Conservation (phyloP, 495 filamentous ascomycete genomes). For the Penicillium diatomitis region DNA sequence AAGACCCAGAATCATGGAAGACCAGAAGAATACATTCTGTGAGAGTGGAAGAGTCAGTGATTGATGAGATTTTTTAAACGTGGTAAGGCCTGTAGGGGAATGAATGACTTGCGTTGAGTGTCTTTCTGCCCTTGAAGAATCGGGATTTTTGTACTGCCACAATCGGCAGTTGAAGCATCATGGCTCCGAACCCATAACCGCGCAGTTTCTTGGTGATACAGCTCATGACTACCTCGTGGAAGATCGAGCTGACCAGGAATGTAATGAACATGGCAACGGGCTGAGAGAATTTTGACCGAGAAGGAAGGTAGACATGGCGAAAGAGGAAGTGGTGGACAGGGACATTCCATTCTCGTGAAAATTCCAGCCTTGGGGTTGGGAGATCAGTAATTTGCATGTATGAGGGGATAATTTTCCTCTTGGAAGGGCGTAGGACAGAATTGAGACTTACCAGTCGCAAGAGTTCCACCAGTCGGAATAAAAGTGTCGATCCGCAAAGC, state of each 20-base stretch:
- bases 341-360: constrained; percentile 95
- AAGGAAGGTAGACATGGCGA: constrained; percentile 84
- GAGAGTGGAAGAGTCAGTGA: no score
- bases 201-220: constrained; percentile 96
- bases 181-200: constrained; percentile 85
- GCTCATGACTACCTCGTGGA: constrained; percentile 93
- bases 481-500: constrained; percentile 91
- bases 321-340: constrained; percentile 97
- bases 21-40: constrained; percentile 86
- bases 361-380: constrained; percentile 62
- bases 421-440: no score
- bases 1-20: constrained; percentile 85
- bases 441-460: constrained; percentile 39
- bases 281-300: constrained; percentile 62
- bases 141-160: constrained; percentile 78
- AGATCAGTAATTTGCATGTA: no score
- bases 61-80: no score
- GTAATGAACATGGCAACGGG: constrained; percentile 81
- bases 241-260: constrained; percentile 79
- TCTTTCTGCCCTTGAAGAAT: constrained; percentile 61
- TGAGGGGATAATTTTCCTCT: no score
- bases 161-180: constrained; percentile 95
- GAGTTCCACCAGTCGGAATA: constrained; percentile 94
- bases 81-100: no score
- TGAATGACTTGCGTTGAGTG: constrained; percentile 54